Evolutionary conservation across 306 rosid genomes (phyloP).

Genomic region (Vigna unguiculata): DNA sequence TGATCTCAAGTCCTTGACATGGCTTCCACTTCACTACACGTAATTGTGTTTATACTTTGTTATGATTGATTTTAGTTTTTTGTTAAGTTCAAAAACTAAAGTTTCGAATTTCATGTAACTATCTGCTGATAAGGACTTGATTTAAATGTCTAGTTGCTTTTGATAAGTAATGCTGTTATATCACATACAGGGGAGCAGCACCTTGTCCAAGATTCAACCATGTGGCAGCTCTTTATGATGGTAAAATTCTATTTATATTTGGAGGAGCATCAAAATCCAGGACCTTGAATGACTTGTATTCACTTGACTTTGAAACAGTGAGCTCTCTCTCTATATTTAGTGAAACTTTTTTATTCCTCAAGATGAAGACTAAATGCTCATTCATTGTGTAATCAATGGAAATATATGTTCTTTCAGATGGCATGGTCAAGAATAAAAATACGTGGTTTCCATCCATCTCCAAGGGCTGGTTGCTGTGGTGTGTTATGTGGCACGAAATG

Average conservation of each 20-base stretch:
- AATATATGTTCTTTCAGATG: slow-evolving; percentile 67
- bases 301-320: slow-evolving; percentile 93
- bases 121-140: slow-evolving; percentile 17
- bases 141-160: slow-evolving; percentile 24
- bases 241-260: slow-evolving; percentile 75
- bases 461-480: slow-evolving; percentile 89
- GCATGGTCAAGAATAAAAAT: slow-evolving; percentile 93
- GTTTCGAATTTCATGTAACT: slow-evolving; percentile 2
- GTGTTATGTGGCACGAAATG: slow-evolving; percentile 86
- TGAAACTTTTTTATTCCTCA: slow-evolving; percentile 36
- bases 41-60: slow-evolving; percentile 49
- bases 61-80: not conserved
- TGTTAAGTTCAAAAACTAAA: slow-evolving; percentile 8
- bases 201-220: slow-evolving; percentile 93
- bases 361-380: slow-evolving; percentile 20
- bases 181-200: slow-evolving; percentile 77
- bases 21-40: slow-evolving; percentile 97
- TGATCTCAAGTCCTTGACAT: slow-evolving; percentile 92
- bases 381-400: slow-evolving; percentile 43
- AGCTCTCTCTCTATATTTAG: slow-evolving; percentile 35
- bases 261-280: slow-evolving; percentile 91
- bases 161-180: slow-evolving; percentile 11
- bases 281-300: slow-evolving; percentile 83
- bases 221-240: slow-evolving; percentile 84
- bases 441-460: slow-evolving; percentile 89